Evolutionary conservation across 345 rosid species (phyloP), one percentile per base, ranked within the genome.

Genomic region (Odontarrhena argentea): DNA sequence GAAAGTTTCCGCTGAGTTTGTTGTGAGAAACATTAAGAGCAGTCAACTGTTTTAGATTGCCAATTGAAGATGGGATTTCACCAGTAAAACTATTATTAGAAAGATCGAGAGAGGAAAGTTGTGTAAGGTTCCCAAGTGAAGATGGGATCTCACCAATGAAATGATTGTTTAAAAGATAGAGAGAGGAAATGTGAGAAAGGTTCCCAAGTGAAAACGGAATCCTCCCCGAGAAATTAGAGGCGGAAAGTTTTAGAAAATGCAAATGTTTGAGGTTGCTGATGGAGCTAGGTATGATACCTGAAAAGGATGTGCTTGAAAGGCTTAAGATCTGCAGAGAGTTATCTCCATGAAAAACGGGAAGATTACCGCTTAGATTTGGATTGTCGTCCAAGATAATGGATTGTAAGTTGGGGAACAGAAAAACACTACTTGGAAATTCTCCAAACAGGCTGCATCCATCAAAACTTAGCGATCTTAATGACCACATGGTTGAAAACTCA

Each of bases 1-100:
- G 64, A 5, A 59, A 25, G 25, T 42, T 28, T 7, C 64, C 89
- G 77, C 37, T 59, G 5, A 59, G 37, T 24, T 59, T 13, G 37
- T 41, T 58, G 2, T 1, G 0, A 2, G 8, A 0, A 5, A 55
- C 60, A 18, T 1, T 3, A 56, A 56, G 11, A 0, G 0, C 0
- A 5, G 9, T 18, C 46, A 56, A 56, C 0, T 22, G 32, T 1
- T 56, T 10, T 6, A 61, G 60, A 41, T 59, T 59, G 0, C 38
- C 51, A 18, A 58, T 3, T 13, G 64, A 59, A 41, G 38, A 59
- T 9, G 64, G 64, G 38, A 59, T 42, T 42, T 59, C 38, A 12
- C 64, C 64, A 8, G 13, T 8, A 7, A 59, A 28, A 3, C 13
- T 28, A n/a, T 59, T 59, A 0, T 0, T 0, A 43, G 13, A 8